These are phyloP conservation scores for Brassica nigra DNA, from an alignment of 345 rosid species.

Conservation along the genomic window DNA sequence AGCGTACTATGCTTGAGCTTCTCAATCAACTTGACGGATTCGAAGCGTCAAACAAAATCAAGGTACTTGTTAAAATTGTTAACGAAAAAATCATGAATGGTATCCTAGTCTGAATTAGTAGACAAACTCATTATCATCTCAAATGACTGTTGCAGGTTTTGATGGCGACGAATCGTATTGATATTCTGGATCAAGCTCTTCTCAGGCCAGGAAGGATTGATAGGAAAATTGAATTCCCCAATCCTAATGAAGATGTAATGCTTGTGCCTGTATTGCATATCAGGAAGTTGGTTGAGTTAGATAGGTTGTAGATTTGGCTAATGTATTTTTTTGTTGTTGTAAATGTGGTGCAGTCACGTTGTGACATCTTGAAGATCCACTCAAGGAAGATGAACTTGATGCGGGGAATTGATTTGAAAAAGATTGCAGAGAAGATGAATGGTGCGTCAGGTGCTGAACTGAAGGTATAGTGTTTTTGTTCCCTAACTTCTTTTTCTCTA, in stretches of 20 bases:
- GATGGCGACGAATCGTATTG: slow-evolving; percentile 99
- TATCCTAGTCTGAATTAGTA: background rate
- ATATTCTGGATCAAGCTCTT: slow-evolving; percentile 96
- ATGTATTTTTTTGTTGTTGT: background rate
- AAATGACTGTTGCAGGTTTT: slow-evolving; percentile 58
- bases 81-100: too few species aligned
- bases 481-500: slow-evolving; percentile 3
- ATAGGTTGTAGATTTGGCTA: background rate
- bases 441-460: slow-evolving; percentile 99
- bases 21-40: slow-evolving; percentile 98
- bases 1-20: slow-evolving; percentile 98
- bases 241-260: slow-evolving; percentile 90
- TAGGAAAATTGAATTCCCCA: slow-evolving; percentile 97
- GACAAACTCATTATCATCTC: background rate
- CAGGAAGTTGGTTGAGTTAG: background rate
- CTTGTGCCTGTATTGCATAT: background rate
- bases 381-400: slow-evolving; percentile 96
- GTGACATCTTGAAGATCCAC: slow-evolving; percentile 93
- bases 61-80: slow-evolving; percentile 46
- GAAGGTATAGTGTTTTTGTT: slow-evolving; percentile 55
- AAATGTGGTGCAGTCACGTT: slow-evolving; percentile 71
- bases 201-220: slow-evolving; percentile 98
- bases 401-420: slow-evolving; percentile 98
- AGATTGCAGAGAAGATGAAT: slow-evolving; percentile 97
- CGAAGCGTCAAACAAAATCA: slow-evolving; percentile 98